Evolutionary conservation across 75 land plant species (phyloP), one percentile per base, ranked within the genome.

Genomic region (Chamaecyparis obtusa): DNA sequence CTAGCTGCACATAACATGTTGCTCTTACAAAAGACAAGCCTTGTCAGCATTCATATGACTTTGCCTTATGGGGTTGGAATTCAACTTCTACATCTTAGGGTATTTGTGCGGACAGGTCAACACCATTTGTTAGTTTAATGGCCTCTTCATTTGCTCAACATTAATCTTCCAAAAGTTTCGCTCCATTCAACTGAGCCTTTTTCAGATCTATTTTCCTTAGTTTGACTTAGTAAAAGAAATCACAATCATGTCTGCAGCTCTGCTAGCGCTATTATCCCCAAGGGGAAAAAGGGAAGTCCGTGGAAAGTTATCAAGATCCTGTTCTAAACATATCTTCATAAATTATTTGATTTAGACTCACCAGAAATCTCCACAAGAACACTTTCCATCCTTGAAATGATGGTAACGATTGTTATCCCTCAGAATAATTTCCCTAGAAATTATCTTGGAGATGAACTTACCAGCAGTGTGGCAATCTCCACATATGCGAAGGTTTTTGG

Each of bases 331-430:
- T 74, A 74, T 74, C 33, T 74, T 33, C 76, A 74, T 33, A n/a
- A 33, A 0, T 41, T 83, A 24, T 43, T 83, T 24, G 84, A 41
- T 43, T 41, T 37, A 41, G 49, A n/a, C n/a, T 83, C 49, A 83
- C 84, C 84, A 83, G 19, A 39, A 83, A 83, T 83, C 84, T 83
- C 35, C 90, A 88, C 90, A 89, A 41, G 90, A 88, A 55, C 90
- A 89, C 24, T 37, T 7, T 27, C 89, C 90, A 88, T 88, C 55
- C 35, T 57, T 64, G 56, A 89, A 89, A 55, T 89, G 64, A 88
- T 89, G 90, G 35, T 81, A 67, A 24, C 90, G 57, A 33, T 80
- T 60, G 54, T 46, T 39, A 30, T 89, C 90, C 69, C 90, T 87
- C 90, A 89, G 67, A 81, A 79, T 88, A 27, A 88, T 88, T 49